phyloP scores from a whole-genome alignment of 2,329 filamentous ascomycete species.

The Blastomyces percursus region DNA sequence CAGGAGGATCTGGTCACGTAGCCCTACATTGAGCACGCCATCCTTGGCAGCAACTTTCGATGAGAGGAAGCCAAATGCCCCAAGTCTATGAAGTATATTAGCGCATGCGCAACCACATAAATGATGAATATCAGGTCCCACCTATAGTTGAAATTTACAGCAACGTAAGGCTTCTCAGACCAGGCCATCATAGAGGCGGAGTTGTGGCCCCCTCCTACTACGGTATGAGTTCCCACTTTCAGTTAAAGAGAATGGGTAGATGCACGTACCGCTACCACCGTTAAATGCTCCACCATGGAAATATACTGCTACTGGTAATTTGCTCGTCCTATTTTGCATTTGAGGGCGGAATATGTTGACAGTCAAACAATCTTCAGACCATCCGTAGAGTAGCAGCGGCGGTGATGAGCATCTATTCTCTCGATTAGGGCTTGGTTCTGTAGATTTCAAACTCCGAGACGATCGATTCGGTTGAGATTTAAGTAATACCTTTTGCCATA shows the following conservation, averaged over 20 bases:
- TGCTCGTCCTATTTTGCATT: slow-evolving; percentile 14
- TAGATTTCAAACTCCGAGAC: background rate
- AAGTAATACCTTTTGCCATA: slow-evolving; percentile 21
- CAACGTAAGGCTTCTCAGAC: slow-evolving; percentile 34
- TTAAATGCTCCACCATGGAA: slow-evolving; percentile 34
- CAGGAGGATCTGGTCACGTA: slow-evolving; percentile 28
- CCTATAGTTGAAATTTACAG: slow-evolving; percentile 38
- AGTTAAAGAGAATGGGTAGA: background rate
- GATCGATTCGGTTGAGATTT: background rate
- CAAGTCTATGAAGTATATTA: slow-evolving; percentile 19
- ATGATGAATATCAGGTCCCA: background rate
- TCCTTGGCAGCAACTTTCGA: slow-evolving; percentile 43
- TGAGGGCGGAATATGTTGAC: slow-evolving; percentile 32
- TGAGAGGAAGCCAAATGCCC: slow-evolving; percentile 55
- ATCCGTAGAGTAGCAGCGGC: slow-evolving; percentile 23
- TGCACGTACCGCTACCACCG: slow-evolving; percentile 18
- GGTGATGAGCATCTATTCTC: slow-evolving; percentile 11
- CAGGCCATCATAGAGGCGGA: slow-evolving; percentile 52
- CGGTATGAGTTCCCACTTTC: background rate
- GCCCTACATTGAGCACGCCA: slow-evolving; percentile 39
- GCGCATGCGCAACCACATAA: background rate
- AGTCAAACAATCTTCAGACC: slow-evolving; percentile 36
- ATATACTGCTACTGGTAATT: slow-evolving; percentile 33
- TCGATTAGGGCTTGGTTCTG: background rate
- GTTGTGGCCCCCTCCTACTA: slow-evolving; percentile 40